Conservation (phyloP, 108 stramenopile species). For the Bacterosira constricta region DNA sequence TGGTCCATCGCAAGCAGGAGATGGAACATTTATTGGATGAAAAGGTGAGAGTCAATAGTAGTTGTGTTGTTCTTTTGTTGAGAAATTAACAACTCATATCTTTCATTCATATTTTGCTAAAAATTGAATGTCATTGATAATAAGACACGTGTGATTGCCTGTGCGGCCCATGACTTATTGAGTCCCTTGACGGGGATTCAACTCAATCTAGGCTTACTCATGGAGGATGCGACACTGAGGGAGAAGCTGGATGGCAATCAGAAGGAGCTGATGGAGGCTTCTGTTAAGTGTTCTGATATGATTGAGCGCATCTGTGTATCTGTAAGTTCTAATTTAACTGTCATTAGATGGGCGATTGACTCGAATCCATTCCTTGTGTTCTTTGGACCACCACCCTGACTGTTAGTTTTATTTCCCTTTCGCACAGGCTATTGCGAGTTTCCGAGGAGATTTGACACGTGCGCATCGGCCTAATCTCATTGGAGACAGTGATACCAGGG, state of each 20-base stretch:
- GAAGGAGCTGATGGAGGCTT: conserved; percentile 62
- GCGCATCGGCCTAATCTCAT: neutral
- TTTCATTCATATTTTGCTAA: no score
- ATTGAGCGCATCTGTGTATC: conserved; percentile 75
- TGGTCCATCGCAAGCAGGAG: conserved; percentile 59
- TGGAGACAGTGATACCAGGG: neutral
- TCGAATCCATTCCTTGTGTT: no score
- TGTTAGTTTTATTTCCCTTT: no score
- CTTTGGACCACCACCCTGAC: no score
- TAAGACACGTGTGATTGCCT: conserved; percentile 67
- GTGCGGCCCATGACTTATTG: conserved; percentile 82
- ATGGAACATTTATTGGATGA: conserved; percentile 43
- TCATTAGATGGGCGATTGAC: no score
- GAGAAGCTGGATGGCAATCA: conserved; percentile 48
- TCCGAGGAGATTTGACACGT: conserved; percentile 44
- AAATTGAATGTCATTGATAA: no score
- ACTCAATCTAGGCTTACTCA: conserved; percentile 59
- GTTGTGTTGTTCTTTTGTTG: no score
- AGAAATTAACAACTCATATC: no score
- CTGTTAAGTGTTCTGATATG: conserved; percentile 53
- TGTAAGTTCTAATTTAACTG: no score
- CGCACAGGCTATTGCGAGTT: conserved; percentile 66
- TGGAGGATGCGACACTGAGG: conserved; percentile 56
- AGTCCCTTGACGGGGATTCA: conserved; percentile 78
- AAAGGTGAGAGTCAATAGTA: no score